Percentiles rank a stretch among this genome's conserved stretches.
Evolutionary conservation across 306 rosid genomes (phyloP).

Genomic region (Sesbania bispinosa): DNA sequence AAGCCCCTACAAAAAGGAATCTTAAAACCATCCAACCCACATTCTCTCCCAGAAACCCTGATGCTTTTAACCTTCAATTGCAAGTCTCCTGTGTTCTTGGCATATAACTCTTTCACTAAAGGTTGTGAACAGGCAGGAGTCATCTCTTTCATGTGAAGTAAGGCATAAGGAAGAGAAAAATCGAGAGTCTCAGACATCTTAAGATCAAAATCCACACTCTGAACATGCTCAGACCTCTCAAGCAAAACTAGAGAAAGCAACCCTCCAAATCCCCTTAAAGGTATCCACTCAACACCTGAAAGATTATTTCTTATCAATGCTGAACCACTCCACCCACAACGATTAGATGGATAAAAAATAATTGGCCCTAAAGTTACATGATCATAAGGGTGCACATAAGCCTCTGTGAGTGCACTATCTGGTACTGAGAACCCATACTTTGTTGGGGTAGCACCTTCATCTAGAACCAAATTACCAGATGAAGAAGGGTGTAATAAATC

Average conservation of each 20-base stretch:
- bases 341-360: slow-evolving; percentile 65
- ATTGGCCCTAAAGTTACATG: slow-evolving; percentile 75
- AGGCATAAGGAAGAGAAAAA: slow-evolving; percentile 54
- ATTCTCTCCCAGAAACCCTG: slow-evolving; percentile 74
- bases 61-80: slow-evolving; percentile 68
- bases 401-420: slow-evolving; percentile 73
- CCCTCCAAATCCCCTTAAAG: slow-evolving; percentile 77
- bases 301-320: slow-evolving; percentile 90
- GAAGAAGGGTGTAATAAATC: slow-evolving; percentile 63
- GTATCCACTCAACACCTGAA: slow-evolving; percentile 86
- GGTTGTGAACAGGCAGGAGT: slow-evolving; percentile 58
- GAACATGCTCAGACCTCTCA: slow-evolving; percentile 59
- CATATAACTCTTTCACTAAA: slow-evolving; percentile 61
- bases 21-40: slow-evolving; percentile 75
- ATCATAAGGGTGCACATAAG: slow-evolving; percentile 67
- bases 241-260: slow-evolving; percentile 64
- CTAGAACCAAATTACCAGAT: slow-evolving; percentile 55
- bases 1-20: slow-evolving; percentile 44
- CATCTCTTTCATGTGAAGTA: slow-evolving; percentile 45
- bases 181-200: slow-evolving; percentile 49
- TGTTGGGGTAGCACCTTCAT: slow-evolving; percentile 49
- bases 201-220: slow-evolving; percentile 61
- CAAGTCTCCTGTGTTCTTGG: slow-evolving; percentile 84
- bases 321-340: slow-evolving; percentile 86
- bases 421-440: slow-evolving; percentile 83